Evolutionary conservation across 768 basidiomycete genomes (phyloP), one percentile per base, ranked within the genome.

Genomic region (Leccinum arenicola): DNA sequence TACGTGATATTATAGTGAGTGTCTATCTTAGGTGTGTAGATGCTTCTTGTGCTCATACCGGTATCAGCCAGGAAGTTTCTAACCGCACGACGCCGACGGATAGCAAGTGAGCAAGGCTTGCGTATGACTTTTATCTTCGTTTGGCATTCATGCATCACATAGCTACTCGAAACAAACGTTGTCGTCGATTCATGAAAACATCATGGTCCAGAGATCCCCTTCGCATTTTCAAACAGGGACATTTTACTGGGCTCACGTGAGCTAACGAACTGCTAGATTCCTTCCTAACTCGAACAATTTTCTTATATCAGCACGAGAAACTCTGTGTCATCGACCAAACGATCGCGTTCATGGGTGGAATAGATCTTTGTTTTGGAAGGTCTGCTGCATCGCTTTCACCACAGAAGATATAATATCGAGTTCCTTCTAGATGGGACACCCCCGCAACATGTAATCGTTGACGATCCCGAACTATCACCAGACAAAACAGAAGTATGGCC

Each of bases 191-290:
- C 96, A 98, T 70, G 85, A 87, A 4, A 98, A 98, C 73, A 90
- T 99, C 55, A 87, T 95, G 85, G 87, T 98, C 3, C 97, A 99
- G 70, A 86, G 97, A 25, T 98, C 96, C 5, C 97, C 97, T 0
- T 96, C 93, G 3, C 97, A 99, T 74, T 94, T 98, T 73, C 90
- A 93, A 70, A 97, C 95, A 0, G 95, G 95, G 12, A 98, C 95
- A 3, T 94, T 96, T 72, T 95, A 97, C 70, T 99, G 97, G 97
- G 95, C 96, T 27, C 97, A 98, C 76, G 95, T 96, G 68, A 65
- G 88, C 7, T 33, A 75, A 12, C 3, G 6, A 23, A 23, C 19
- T 5, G 9, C 14, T 25, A 14, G 50, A 11, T 25, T 12, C 27
- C 27, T 14, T 38, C 7, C 4, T 5, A 11, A 8, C 10, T 11